Base-by-base conservation (phyloP, 805 yeast genomes). In the Jamesozyma rosinii region DNA sequence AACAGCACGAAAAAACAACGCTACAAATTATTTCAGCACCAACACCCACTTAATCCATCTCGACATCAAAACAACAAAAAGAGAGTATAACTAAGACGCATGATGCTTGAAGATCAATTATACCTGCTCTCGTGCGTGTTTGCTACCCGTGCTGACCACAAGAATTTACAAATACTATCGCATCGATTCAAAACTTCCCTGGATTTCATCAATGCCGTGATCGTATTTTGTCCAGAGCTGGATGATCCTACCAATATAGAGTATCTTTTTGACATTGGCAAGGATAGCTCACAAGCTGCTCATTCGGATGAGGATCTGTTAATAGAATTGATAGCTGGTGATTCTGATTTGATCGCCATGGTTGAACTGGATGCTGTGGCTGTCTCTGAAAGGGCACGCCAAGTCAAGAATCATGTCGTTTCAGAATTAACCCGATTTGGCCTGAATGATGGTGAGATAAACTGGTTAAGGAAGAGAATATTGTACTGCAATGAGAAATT, bases 151-250 rank as follows among this genome's bases (percentile, higher is more conserved):
- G 53, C 49, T 15, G 58, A 63, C 38, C 35, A 38, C 2, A 27
- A 29, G 11, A 48, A 38, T 2, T 37, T 58, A 22, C 35, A 19
- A 22, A 38, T 37, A 21, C 14, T 47, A 5, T 21, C 37, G 49
- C 3, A 13, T 34, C 14, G 43, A 32, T 44, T 44, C 42, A 41
- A 45, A 38, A 29, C 43, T 33, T 41, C 50, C 3, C 21, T 37
- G n/a, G 55, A 49, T 5, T 44, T 52, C 10, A 51, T 51, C 17
- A 49, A 57, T 32, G 47, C 47, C 2, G 34, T 55, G 9, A 51
- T 61, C 34, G 54, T 57, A 13, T 42, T 62, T 14, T 60, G 61
- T 61, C 65, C 65, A 27, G 65, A 61, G 46, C 39, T 54, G 17
- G 57, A 50, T 30, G 58, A 57, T 35, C 63, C 63, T 11, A 21